phyloP scores from a whole-genome alignment of 495 filamentous ascomycete genomes.

The Penicillium atrosanguineum region DNA sequence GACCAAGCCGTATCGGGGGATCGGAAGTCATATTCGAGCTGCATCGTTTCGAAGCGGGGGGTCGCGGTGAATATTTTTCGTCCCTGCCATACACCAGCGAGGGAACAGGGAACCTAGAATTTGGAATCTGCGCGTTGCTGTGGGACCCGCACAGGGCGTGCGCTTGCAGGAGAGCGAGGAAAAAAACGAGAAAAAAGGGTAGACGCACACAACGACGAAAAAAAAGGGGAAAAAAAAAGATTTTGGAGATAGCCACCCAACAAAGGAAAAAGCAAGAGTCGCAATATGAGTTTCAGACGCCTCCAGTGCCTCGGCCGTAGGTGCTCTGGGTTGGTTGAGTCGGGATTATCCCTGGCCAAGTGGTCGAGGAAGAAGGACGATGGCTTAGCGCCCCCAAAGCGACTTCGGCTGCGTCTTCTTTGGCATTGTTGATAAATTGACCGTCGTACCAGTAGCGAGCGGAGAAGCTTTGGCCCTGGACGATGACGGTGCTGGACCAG shows the following conservation, averaged over 20 bases:
- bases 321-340: conserved; percentile 15
- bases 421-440: conserved; percentile 79
- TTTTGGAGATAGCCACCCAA: conserved; percentile 23
- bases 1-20: neutral
- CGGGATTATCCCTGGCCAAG: conserved; percentile 28
- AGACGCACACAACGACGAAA: conserved; percentile 1
- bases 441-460: conserved; percentile 94
- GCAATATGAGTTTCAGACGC: conserved; percentile 10
- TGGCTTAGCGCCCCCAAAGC: conserved; percentile 50
- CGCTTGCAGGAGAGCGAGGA: neutral
- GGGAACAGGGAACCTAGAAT: neutral
- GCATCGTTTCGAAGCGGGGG: neutral
- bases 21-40: neutral
- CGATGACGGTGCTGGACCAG: conserved; percentile 73
- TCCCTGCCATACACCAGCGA: neutral
- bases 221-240: conserved; percentile 20
- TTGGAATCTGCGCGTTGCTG: neutral
- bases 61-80: neutral
- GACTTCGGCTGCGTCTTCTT: conserved; percentile 84
- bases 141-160: neutral
- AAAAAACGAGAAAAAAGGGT: neutral
- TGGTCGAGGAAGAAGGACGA: conserved; percentile 21
- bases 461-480: conserved; percentile 51
- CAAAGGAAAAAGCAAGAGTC: conserved; percentile 19
- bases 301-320: conserved; percentile 18